Base-by-base conservation (phyloP, 202 grass and related monocot species). In the Elaeis oleifera region DNA sequence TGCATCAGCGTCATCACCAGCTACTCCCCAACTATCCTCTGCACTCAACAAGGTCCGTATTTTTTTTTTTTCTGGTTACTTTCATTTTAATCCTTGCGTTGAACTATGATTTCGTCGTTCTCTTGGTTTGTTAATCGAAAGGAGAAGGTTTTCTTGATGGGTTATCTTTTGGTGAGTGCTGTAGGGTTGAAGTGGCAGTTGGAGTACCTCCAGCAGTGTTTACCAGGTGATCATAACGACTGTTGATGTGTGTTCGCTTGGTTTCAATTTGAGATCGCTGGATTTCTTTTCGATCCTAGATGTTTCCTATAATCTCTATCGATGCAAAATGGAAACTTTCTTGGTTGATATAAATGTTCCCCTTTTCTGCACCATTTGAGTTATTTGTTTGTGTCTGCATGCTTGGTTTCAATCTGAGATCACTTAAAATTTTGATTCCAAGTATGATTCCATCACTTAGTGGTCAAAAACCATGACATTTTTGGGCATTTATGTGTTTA, bases 1-100 rank as follows among this genome's bases (percentile, higher is more conserved):
- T 97, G 94, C 56, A 58, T 97, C 72, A 97, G 94, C 69, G 88
- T 97, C 60, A 89, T 97, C 77, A 88, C 88, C 55, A 92, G 73
- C 73, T 97, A 97, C 64, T 92, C 82, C 44, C 94, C 88, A 17
- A 80, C 88, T 58, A 86, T 97, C 48, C 82, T 97, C 22, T 97
- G 94, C 79, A 92, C 88, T 49, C 94, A 97, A 74, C 94, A 97
- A 92, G 94, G 94, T 97, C 23, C 50, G 69, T n/a, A 59, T 78
- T 51, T 56, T 39, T 19, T 50, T 13, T 18, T n/a, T 64, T 68
- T 16, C 26, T 17, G 23, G 58, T 7, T 53, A 6, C 2, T 51
- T 26, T 72, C 23, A 18, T 18, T 49, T 23, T 20, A 44, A 13
- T 64, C 24, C 15, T 49, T 60, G 53, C 26, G 11, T 52, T 39